Percentiles rank a stretch among this genome's conserved stretches.
Evolutionary conservation across 768 basidiomycete species (phyloP).

Genomic region (Pulveroboletus sp.): DNA sequence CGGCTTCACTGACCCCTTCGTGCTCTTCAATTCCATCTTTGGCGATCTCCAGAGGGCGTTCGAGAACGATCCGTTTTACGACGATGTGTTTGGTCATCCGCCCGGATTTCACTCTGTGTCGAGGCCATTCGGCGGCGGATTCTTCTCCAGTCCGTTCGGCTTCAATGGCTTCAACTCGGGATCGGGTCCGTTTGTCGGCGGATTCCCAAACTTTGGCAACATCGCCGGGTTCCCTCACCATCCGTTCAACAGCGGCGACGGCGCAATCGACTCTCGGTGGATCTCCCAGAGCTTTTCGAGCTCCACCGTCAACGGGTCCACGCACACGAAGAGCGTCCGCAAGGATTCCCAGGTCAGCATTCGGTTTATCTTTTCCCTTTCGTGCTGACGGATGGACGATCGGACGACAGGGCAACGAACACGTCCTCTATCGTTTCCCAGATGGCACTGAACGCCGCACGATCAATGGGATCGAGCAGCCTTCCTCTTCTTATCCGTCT

Average conservation of each 20-base stretch:
- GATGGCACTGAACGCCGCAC: slow-evolving; percentile 65
- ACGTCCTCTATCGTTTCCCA: slow-evolving; percentile 58
- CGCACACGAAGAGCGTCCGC: slow-evolving; percentile 51
- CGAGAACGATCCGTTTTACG: slow-evolving; percentile 34
- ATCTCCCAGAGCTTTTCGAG: slow-evolving; percentile 54
- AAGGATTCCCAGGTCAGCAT: slow-evolving; percentile 55
- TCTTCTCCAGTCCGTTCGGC: slow-evolving; percentile 8
- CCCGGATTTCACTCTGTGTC: too few relatives aligned
- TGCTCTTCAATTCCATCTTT: slow-evolving; percentile 70
- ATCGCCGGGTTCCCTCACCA: too few relatives aligned
- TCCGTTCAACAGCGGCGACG: not conserved
- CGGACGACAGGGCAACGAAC: slow-evolving; percentile 62
- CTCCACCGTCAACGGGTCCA: slow-evolving; percentile 63
- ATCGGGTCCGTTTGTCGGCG: slow-evolving; percentile 9
- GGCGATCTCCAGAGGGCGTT: slow-evolving; percentile 41
- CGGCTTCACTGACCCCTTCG: slow-evolving; percentile 70
- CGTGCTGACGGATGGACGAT: slow-evolving; percentile 7
- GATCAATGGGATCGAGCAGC: slow-evolving; percentile 61
- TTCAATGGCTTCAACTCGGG: slow-evolving; percentile 3
- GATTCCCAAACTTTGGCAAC: too few relatives aligned
- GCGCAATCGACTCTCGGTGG: slow-evolving; percentile 33
- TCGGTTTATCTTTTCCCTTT: not conserved
- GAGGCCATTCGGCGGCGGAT: slow-evolving; percentile 10
- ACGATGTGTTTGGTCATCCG: too few relatives aligned
- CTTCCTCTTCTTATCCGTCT: too few relatives aligned